phyloP scores from a whole-genome alignment of 164 flowering plant genomes.

The Warburgia ugandensis region DNA sequence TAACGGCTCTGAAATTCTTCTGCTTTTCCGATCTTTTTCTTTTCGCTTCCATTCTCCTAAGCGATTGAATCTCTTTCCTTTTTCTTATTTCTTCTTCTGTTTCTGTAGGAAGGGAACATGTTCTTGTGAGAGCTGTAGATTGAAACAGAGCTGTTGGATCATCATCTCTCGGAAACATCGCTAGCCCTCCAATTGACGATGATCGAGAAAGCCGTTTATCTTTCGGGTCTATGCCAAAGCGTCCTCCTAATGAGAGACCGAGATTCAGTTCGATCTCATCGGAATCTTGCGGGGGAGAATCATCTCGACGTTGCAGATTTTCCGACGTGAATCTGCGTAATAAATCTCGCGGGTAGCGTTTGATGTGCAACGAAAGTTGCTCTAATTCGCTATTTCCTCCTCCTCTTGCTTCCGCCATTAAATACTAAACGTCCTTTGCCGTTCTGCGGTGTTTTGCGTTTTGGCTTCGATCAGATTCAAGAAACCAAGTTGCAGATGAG shows the following conservation, averaged over 20 bases:
- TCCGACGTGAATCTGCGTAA: slow-evolving; percentile 46
- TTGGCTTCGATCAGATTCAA: slow-evolving; percentile 1
- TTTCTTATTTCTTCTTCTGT: slow-evolving; percentile 86
- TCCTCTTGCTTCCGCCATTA: slow-evolving; percentile 28
- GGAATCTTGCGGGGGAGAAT: slow-evolving; percentile 17
- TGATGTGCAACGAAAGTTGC: slow-evolving; percentile 6
- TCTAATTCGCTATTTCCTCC: slow-evolving; percentile 23
- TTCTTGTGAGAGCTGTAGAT: slow-evolving; percentile 37
- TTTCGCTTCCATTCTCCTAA: slow-evolving; percentile 84
- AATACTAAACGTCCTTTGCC: no score
- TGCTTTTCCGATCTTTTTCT: slow-evolving; percentile 64
- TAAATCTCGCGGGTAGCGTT: slow-evolving; percentile 64
- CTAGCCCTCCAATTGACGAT: slow-evolving; percentile 52
- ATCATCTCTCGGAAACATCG: slow-evolving; percentile 36
- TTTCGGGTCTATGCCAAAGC: slow-evolving; percentile 68
- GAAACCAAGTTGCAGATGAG: not conserved
- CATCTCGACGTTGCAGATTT: slow-evolving; percentile 3
- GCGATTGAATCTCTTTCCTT: slow-evolving; percentile 75
- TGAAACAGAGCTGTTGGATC: no score
- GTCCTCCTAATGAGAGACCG: slow-evolving; percentile 79
- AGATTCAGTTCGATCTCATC: slow-evolving; percentile 72
- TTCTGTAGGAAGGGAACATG: slow-evolving; percentile 73
- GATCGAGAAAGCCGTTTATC: slow-evolving; percentile 43
- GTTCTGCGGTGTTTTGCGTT: no score
- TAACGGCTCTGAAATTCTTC: slow-evolving; percentile 3